Percentiles rank a stretch among this genome's conserved stretches.
Evolutionary conservation across 2,329 filamentous ascomycete species (phyloP).

Genomic region (Neofusicoccum ribis): DNA sequence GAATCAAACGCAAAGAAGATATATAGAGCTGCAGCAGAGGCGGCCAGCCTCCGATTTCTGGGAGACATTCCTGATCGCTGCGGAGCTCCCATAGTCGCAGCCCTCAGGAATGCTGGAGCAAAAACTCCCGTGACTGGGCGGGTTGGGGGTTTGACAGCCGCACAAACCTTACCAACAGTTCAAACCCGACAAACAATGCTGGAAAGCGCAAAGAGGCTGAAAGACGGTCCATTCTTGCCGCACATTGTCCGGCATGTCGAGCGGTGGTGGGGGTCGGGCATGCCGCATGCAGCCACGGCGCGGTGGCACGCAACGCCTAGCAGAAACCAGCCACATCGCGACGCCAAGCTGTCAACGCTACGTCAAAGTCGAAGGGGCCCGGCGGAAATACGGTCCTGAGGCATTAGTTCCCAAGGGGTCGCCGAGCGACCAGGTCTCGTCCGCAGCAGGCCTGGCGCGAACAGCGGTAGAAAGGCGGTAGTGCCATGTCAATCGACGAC

Average conservation of each 20-base stretch:
- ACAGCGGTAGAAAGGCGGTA: slow-evolving; percentile 1
- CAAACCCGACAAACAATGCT: slow-evolving; percentile 24
- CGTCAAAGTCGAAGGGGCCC: not conserved
- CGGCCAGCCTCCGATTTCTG: slow-evolving; percentile 35
- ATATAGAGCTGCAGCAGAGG: slow-evolving; percentile 36
- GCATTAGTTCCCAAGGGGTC: slow-evolving; percentile 3
- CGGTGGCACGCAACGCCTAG: slow-evolving; percentile 7
- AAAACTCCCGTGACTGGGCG: slow-evolving; percentile 22
- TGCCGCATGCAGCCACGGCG: slow-evolving; percentile 18
- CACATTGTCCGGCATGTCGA: slow-evolving; percentile 15
- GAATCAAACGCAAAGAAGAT: slow-evolving; percentile 36
- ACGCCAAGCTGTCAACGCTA: slow-evolving; percentile 7
- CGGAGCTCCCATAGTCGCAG: slow-evolving; percentile 34
- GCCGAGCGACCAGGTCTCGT: slow-evolving; percentile 7
- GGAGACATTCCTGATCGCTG: slow-evolving; percentile 32
- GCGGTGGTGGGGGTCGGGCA: slow-evolving; percentile 8
- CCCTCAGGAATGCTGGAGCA: slow-evolving; percentile 35
- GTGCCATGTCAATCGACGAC: slow-evolving; percentile 11
- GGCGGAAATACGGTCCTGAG: not conserved
- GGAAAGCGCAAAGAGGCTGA: slow-evolving; percentile 17
- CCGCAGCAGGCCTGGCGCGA: not conserved
- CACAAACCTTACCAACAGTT: slow-evolving; percentile 26
- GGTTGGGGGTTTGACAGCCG: slow-evolving; percentile 24
- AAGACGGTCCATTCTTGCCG: slow-evolving; percentile 12
- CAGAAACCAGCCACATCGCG: slow-evolving; percentile 16